Percentiles rank a stretch among this genome's conserved stretches.
Evolutionary conservation across 495 filamentous ascomycete genomes (phyloP).

Genomic region (Pyrenula massariospora): DNA sequence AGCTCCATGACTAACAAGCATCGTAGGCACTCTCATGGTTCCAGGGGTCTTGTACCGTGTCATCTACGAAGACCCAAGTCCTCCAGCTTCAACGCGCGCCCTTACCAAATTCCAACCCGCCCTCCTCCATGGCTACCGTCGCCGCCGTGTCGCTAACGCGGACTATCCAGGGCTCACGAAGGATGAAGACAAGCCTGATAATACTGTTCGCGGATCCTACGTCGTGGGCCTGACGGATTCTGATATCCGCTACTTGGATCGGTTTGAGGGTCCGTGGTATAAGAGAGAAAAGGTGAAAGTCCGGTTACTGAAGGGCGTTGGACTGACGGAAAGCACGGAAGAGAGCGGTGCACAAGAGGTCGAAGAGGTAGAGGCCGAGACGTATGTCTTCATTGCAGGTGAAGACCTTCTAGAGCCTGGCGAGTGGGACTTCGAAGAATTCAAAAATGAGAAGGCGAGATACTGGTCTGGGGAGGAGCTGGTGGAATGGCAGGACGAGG

Average conservation of each 20-base stretch:
- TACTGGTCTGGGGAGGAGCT: conserved; percentile 33
- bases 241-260: conserved; percentile 66
- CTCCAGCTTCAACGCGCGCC: conserved; percentile 34
- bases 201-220: conserved; percentile 64
- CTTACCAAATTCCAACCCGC: conserved; percentile 60
- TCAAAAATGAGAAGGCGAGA: conserved; percentile 55
- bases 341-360: conserved; percentile 7
- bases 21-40: conserved; percentile 53
- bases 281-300: conserved; percentile 47
- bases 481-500: conserved; percentile 20
- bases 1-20: too few relatives aligned
- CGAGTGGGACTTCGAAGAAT: conserved; percentile 79
- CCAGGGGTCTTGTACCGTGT: conserved; percentile 73
- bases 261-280: conserved; percentile 76
- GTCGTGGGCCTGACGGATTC: conserved; percentile 68
- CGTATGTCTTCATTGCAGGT: conserved; percentile 62
- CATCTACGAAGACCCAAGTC: conserved; percentile 50
- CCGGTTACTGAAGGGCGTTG: conserved; percentile 32
- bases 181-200: neutral
- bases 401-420: conserved; percentile 40
- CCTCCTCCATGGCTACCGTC: conserved; percentile 57
- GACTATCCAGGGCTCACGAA: conserved; percentile 75
- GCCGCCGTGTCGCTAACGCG: conserved; percentile 51
- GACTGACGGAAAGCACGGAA: conserved; percentile 4
- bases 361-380: conserved; percentile 51